Percentiles rank a stretch among this genome's conserved stretches.
Evolutionary conservation across 192 early-diverging fungal genomes (phyloP).

Genomic region (Diversispora epigaea): DNA sequence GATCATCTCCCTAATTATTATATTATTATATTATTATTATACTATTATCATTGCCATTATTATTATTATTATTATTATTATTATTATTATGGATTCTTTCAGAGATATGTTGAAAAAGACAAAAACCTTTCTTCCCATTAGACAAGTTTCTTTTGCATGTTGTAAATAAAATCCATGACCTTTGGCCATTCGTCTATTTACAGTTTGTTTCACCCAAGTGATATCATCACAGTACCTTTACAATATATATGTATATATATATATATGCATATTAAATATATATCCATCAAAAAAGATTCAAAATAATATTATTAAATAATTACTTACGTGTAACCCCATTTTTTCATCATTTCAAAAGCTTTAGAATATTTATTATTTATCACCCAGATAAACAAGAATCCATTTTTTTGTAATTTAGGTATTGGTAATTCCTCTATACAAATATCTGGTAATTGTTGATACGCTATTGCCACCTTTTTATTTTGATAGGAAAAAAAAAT

Average conservation of each 20-base stretch:
- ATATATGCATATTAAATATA: not conserved
- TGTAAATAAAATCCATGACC: constrained; percentile 97
- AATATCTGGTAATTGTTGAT: constrained; percentile 94
- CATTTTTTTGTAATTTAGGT: constrained; percentile 77
- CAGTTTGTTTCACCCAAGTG: constrained; percentile 96
- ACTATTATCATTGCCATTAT: too few relatives aligned
- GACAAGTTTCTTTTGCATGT: constrained; percentile 96
- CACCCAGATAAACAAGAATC: constrained; percentile 97
- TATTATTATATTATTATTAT: too few relatives aligned
- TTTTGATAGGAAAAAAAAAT: constrained; percentile 17
- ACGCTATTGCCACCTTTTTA: constrained; percentile 79
- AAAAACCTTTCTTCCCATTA: constrained; percentile 85
- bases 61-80: too few relatives aligned
- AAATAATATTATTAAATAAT: not conserved
- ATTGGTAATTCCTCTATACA: constrained; percentile 91
- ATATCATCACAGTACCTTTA: constrained; percentile 87
- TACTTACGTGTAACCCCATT: constrained; percentile 87
- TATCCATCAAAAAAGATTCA: not conserved
- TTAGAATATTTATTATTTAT: constrained; percentile 98
- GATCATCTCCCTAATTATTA: constrained; percentile 63
- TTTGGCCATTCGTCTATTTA: constrained; percentile 95
- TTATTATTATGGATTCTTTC: too few relatives aligned
- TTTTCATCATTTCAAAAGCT: constrained; percentile 91
- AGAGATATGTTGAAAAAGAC: too few relatives aligned
- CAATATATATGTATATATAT: constrained; percentile 15